A percentile compares a stretch with the other conserved stretches of the same genome.
Conservation (phyloP, 2,329 filamentous ascomycete species). For the Sporothrix brunneoviolacea region DNA sequence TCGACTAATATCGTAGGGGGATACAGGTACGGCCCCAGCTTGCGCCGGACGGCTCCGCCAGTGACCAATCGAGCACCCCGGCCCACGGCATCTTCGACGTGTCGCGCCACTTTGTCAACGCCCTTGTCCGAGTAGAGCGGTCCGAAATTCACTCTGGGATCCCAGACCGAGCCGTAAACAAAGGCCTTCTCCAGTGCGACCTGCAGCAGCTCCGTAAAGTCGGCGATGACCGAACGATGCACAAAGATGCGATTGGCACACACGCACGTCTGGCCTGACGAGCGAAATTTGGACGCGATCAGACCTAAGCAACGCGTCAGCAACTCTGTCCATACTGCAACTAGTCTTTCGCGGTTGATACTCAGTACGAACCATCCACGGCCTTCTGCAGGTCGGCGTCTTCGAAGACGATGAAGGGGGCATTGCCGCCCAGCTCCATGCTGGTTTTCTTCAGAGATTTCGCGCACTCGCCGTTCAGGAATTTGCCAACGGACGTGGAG, state of each 20-base stretch:
- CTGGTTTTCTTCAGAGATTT: conserved; percentile 62
- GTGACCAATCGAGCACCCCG: conserved; percentile 22
- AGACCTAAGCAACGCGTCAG: too few relatives aligned
- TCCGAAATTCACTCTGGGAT: conserved; percentile 27
- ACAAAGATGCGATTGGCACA: conserved; percentile 60
- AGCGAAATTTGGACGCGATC: conserved; percentile 32
- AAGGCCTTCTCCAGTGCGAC: conserved; percentile 10
- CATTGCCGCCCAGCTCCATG: conserved; percentile 66
- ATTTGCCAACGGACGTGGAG: conserved; percentile 58
- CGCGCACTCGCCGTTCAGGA: conserved; percentile 56
- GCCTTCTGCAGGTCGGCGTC: conserved; percentile 61
- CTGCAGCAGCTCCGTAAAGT: conserved; percentile 47
- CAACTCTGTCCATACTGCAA: too few relatives aligned
- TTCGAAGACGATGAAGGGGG: conserved; percentile 58
- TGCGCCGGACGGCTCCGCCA: conserved; percentile 46
- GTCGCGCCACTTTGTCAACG: conserved; percentile 29
- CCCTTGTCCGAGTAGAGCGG: conserved; percentile 29
- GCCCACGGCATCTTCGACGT: conserved; percentile 17
- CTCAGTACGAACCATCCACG: conserved; percentile 26
- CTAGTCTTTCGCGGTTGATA: too few relatives aligned
- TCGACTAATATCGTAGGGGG: conserved; percentile 63
- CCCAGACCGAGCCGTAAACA: conserved; percentile 21
- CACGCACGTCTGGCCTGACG: conserved; percentile 58
- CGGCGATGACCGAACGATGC: conserved; percentile 53
- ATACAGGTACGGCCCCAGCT: conserved; percentile 61